Conservation (phyloP, 768 basidiomycete genomes). For the Psilocybe sp. region DNA sequence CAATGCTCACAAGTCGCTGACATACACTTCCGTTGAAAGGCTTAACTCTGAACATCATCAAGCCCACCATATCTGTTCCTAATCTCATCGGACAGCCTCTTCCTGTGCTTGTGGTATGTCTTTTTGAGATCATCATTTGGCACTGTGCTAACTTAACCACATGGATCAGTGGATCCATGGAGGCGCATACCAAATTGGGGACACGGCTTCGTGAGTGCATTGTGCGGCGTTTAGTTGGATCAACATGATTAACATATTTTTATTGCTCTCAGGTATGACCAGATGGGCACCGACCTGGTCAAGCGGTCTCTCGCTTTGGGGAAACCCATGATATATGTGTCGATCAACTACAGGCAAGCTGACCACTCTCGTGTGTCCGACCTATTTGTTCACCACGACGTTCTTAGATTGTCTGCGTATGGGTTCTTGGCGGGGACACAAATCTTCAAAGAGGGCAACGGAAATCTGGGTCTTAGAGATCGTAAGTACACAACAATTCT, state of each 20-base stretch:
- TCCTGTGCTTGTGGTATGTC: conserved; percentile 50
- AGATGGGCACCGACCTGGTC: conserved; percentile 31
- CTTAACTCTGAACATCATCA: conserved; percentile 48
- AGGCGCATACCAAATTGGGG: conserved; percentile 41
- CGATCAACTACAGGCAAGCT: conserved; percentile 41
- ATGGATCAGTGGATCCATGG: conserved; percentile 45
- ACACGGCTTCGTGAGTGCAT: conserved; percentile 24
- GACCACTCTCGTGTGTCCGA: background rate
- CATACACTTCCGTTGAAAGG: conserved; percentile 22
- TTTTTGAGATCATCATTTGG: background rate
- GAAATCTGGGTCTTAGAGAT: conserved; percentile 61
- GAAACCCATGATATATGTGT: conserved; percentile 44
- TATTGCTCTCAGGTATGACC: conserved; percentile 31
- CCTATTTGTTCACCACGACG: background rate
- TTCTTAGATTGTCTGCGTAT: conserved; percentile 20
- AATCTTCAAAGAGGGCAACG: conserved; percentile 38
- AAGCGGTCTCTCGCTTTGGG: conserved; percentile 38
- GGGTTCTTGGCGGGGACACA: conserved; percentile 46
- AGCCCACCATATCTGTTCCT: conserved; percentile 29
- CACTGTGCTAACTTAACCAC: background rate
- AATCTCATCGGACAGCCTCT: conserved; percentile 33
- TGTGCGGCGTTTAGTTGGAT: background rate
- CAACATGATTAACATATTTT: background rate
- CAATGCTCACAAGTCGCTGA: background rate
- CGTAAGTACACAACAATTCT: conserved; percentile 29